Percentiles rank a stretch among this genome's conserved stretches.
Conservation (phyloP, 2,329 filamentous ascomycete species). For the Magnaporthiopsis incrustans region DNA sequence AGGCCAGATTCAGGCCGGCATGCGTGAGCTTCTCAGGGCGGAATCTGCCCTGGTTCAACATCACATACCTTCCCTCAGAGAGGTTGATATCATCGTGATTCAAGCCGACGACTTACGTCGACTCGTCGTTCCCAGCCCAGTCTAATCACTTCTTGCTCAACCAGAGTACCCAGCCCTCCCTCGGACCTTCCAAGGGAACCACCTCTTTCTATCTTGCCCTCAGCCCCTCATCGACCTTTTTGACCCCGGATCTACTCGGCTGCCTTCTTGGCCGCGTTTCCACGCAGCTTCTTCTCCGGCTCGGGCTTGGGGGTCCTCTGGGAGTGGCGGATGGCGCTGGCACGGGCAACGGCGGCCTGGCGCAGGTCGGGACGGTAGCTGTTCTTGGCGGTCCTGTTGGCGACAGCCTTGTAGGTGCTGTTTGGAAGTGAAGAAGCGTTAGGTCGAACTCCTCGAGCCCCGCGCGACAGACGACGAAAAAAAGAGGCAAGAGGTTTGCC, state of each 20-base stretch:
- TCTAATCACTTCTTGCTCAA: no score
- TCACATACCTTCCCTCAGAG: neutral
- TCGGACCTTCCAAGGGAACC: neutral
- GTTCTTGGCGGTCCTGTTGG: constrained; percentile 72
- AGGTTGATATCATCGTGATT: neutral
- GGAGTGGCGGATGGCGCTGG: constrained; percentile 73
- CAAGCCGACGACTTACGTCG: neutral
- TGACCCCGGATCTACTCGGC: constrained; percentile 22
- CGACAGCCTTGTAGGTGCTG: constrained; percentile 85
- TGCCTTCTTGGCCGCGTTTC: constrained; percentile 71
- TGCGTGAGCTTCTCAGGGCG: neutral
- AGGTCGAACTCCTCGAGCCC: constrained; percentile 15
- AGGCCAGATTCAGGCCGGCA: neutral
- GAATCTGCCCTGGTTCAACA: neutral
- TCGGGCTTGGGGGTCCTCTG: constrained; percentile 72
- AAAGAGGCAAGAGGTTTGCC: neutral
- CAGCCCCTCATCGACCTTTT: neutral
- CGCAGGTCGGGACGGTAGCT: constrained; percentile 79
- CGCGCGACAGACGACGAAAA: neutral
- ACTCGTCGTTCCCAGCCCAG: neutral
- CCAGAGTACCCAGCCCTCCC: neutral
- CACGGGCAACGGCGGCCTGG: constrained; percentile 72
- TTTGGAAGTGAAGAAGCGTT: constrained; percentile 8
- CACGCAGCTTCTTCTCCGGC: constrained; percentile 67
- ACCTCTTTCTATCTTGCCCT: neutral